phyloP scores from a whole-genome alignment of 176 grass and related monocot genomes.

The Paspalum notatum region DNA sequence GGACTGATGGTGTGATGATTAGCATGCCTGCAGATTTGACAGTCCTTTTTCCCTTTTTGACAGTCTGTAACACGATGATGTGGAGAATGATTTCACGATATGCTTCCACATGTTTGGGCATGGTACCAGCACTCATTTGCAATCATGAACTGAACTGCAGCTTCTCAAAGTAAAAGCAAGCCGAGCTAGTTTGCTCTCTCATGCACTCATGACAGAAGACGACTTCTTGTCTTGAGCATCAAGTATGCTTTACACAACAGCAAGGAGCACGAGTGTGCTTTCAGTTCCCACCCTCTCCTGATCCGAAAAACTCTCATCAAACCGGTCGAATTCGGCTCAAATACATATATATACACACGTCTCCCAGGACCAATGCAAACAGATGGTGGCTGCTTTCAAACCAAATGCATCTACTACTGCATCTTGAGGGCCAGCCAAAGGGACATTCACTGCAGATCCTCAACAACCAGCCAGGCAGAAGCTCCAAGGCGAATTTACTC shows the following conservation, averaged over 20 bases:
- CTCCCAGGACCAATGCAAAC: too few species aligned
- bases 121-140: constrained; percentile 9
- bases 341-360: too few species aligned
- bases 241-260: neutral
- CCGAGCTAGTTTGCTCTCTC: neutral
- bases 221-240: neutral
- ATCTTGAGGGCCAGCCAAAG: neutral
- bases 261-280: neutral
- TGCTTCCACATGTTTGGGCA: neutral
- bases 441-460: neutral
- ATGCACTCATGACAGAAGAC: neutral
- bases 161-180: constrained; percentile 3
- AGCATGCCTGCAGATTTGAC: neutral
- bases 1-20: neutral
- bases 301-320: too few species aligned
- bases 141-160: constrained; percentile 9
- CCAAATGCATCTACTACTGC: too few species aligned
- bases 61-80: neutral
- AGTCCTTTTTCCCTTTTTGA: neutral
- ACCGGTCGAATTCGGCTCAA: too few species aligned
- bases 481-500: constrained; percentile 7
- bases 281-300: too few species aligned
- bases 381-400: too few species aligned
- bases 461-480: neutral
- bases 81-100: constrained; percentile 19